Evolutionary conservation across 2,329 filamentous ascomycete species (phyloP), one percentile per base, ranked within the genome.

Genomic region (Fusarium graminum): DNA sequence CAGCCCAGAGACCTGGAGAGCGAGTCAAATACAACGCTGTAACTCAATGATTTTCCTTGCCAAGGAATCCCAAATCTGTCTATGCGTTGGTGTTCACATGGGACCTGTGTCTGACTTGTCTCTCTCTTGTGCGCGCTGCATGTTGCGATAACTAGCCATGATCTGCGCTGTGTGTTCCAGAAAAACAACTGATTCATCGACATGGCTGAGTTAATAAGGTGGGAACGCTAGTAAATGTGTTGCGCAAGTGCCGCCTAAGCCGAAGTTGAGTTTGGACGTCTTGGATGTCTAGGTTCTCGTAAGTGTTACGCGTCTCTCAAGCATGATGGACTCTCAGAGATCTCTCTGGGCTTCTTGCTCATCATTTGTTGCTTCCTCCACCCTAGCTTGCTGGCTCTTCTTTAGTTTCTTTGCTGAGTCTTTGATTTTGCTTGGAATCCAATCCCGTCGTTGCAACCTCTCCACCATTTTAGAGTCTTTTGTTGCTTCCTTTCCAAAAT

Each of bases 191-290:
- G n/a, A 61, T 41, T 56, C 43, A 43, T 32, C 51, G 29, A 58
- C 52, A 68, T 58, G 52, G 60, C 60, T 65, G 56, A 68, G 45
- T 63, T 45, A 46, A 63, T 51, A 47, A 52, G 44, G 64, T 68
- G 54, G 64, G 44, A 68, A 53, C 58, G 25, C 49, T 52, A 64
- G 36, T 43, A 32, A 22, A 22, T 36, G 65, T 49, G 59, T 68
- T 67, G 65, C 65, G 65, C 65, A 68, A 66, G 49, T 58, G 50
- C 39, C 56, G 38, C 41, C 60, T 68, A 65, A 68, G 65, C 65
- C 12, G 13, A 43, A 40, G 44, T 34, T 54, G 50, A 61, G 43
- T 32, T 65, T 29, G 26, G 41, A 39, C 56, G 43, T 32, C 61
- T 29, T 30, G 41, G 34, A 44, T 17, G 34, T 50, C 52, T 53